Evolutionary conservation across 1,284 basidiomycete species (phyloP).

Genomic region (Cutaneotrichosporon curvatum): DNA sequence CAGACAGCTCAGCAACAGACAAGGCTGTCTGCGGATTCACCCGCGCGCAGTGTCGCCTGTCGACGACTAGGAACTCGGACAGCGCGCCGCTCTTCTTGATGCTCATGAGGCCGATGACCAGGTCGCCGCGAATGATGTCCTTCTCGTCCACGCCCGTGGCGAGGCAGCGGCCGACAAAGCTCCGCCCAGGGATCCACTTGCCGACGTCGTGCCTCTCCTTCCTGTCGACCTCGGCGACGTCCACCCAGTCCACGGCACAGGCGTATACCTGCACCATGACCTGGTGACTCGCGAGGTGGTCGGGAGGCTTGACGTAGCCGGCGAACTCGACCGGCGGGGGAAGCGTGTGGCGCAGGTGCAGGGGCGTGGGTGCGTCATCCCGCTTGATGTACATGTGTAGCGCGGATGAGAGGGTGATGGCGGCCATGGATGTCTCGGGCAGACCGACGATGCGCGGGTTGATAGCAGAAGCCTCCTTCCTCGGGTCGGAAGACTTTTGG

Average conservation of each 20-base stretch:
- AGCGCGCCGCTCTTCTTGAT: slow-evolving; percentile 70
- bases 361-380: slow-evolving; percentile 41
- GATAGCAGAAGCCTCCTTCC: slow-evolving; percentile 46
- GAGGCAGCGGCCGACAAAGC: slow-evolving; percentile 70
- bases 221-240: slow-evolving; percentile 57
- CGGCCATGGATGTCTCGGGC: slow-evolving; percentile 77
- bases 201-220: slow-evolving; percentile 43
- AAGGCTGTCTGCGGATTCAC: slow-evolving; percentile 51
- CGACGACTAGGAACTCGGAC: slow-evolving; percentile 71
- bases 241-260: slow-evolving; percentile 66
- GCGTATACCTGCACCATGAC: slow-evolving; percentile 79
- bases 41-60: slow-evolving; percentile 66
- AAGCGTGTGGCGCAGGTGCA: slow-evolving; percentile 46
- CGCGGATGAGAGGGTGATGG: slow-evolving; percentile 52
- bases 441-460: slow-evolving; percentile 66
- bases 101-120: slow-evolving; percentile 71
- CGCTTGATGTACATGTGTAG: slow-evolving; percentile 10
- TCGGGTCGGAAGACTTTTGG: slow-evolving; percentile 43
- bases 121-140: slow-evolving; percentile 66
- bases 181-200: slow-evolving; percentile 62
- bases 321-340: slow-evolving; percentile 53
- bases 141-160: slow-evolving; percentile 72
- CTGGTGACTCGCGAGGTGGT: slow-evolving; percentile 58
- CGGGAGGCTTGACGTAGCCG: slow-evolving; percentile 64
- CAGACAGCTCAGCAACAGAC: slow-evolving; percentile 67